Evolutionary conservation across 2,329 filamentous ascomycete genomes (phyloP).

Genomic region (Botryosphaeria dothidea): DNA sequence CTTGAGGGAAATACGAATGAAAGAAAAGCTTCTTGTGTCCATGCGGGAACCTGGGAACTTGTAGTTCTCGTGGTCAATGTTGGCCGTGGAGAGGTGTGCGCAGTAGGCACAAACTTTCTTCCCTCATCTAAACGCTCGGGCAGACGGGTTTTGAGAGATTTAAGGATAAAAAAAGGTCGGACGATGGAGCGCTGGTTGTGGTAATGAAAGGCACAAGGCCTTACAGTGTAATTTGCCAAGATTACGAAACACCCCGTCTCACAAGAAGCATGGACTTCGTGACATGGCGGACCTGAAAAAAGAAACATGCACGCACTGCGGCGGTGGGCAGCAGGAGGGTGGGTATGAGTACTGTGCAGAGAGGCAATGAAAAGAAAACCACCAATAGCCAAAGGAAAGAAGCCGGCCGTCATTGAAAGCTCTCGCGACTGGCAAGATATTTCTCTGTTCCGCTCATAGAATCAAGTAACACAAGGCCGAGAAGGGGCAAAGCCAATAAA

Average conservation of each 20-base stretch:
- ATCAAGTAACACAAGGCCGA: slow-evolving; percentile 9
- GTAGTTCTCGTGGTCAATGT: not conserved
- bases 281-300: slow-evolving; percentile 18
- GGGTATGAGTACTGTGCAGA: slow-evolving; percentile 13
- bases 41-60: not conserved
- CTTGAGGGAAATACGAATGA: not conserved
- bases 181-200: not conserved
- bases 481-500: slow-evolving; percentile 6
- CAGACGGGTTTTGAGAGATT: too few species aligned
- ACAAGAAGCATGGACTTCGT: slow-evolving; percentile 13
- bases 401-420: not conserved
- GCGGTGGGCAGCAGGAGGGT: not conserved
- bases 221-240: slow-evolving; percentile 1
- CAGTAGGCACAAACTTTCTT: not conserved
- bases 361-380: not conserved
- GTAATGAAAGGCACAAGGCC: slow-evolving; percentile 14
- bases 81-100: too few species aligned
- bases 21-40: not conserved
- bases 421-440: not conserved
- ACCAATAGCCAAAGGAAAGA: not conserved
- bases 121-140: not conserved
- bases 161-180: not conserved
- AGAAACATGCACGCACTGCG: slow-evolving; percentile 11
- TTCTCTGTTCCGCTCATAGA: not conserved
- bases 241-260: slow-evolving; percentile 3